Percentiles rank a stretch among this genome's conserved stretches.
phyloP scores from a whole-genome alignment of 768 basidiomycete species.

The Russula ochroleuca region DNA sequence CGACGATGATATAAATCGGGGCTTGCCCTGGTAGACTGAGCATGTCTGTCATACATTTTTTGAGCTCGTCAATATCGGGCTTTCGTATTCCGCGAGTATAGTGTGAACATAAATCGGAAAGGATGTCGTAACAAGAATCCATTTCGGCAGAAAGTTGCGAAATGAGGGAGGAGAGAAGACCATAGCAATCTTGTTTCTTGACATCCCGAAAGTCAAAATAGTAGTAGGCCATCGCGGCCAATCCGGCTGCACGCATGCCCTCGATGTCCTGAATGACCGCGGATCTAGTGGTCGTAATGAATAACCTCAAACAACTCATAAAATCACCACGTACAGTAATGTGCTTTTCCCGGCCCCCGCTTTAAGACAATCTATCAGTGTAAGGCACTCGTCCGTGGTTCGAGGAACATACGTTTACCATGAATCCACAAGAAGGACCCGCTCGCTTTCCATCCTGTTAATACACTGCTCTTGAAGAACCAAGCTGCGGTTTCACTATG shows the following conservation, averaged over 20 bases:
- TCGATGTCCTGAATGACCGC: constrained; percentile 9
- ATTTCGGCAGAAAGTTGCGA: background rate
- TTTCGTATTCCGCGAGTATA: background rate
- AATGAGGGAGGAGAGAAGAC: constrained; percentile 12
- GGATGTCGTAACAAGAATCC: background rate
- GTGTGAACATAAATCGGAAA: background rate
- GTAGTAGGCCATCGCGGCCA: constrained; percentile 11
- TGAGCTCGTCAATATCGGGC: background rate
- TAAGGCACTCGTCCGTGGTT: too few species aligned
- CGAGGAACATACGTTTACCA: constrained; percentile 3
- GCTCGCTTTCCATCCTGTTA: background rate
- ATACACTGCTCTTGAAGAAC: background rate
- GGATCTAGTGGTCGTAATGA: background rate
- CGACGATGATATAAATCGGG: constrained; percentile 2
- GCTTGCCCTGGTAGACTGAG: constrained; percentile 2
- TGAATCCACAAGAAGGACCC: constrained; percentile 8
- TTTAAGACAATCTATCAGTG: background rate
- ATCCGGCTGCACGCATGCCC: background rate
- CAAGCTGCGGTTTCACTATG: background rate
- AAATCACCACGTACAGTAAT: background rate
- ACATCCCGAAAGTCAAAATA: constrained; percentile 16
- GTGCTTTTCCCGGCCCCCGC: constrained; percentile 15
- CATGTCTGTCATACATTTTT: constrained; percentile 2
- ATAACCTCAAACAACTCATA: too few species aligned
- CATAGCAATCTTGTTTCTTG: constrained; percentile 4